A percentile compares a stretch with the other conserved stretches of the same genome.
Conservation (phyloP, 2,329 filamentous ascomycete species). For the Hymenoscyphus occultus region DNA sequence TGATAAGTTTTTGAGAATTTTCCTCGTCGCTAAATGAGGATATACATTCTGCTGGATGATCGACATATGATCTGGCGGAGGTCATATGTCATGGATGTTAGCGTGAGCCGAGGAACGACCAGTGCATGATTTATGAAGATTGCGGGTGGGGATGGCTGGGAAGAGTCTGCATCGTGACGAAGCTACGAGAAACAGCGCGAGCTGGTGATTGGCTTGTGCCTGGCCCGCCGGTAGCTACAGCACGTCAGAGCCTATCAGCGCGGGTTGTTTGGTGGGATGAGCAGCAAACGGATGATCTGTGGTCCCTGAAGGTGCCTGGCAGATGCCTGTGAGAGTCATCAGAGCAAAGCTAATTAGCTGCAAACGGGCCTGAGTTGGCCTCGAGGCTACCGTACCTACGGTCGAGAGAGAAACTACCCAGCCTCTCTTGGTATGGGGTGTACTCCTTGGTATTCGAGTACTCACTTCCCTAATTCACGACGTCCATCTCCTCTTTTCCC, state of each 20-base stretch:
- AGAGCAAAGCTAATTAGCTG: neutral
- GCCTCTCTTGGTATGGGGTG: neutral
- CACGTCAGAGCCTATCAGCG: neutral
- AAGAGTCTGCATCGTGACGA: slow-evolving; percentile 11
- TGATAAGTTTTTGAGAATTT: neutral
- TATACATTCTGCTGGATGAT: neutral
- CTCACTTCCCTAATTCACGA: neutral
- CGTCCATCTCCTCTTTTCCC: neutral
- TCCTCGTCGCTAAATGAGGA: neutral
- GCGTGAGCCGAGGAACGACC: neutral
- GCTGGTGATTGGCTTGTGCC: slow-evolving; percentile 11
- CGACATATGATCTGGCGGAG: neutral
- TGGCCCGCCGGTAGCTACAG: slow-evolving; percentile 1
- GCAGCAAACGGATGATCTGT: neutral
- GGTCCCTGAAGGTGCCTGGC: neutral
- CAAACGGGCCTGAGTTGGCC: neutral
- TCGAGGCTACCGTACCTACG: neutral
- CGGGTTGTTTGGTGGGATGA: neutral
- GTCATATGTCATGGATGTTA: too few relatives aligned
- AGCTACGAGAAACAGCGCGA: neutral
- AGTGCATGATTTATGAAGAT: slow-evolving; percentile 6
- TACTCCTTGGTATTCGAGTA: too few relatives aligned
- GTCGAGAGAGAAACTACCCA: neutral
- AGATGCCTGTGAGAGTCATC: neutral
- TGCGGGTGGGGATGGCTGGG: slow-evolving; percentile 15